phyloP scores from a whole-genome alignment of 306 rosid species.

The Begonia fuchsioides region DNA sequence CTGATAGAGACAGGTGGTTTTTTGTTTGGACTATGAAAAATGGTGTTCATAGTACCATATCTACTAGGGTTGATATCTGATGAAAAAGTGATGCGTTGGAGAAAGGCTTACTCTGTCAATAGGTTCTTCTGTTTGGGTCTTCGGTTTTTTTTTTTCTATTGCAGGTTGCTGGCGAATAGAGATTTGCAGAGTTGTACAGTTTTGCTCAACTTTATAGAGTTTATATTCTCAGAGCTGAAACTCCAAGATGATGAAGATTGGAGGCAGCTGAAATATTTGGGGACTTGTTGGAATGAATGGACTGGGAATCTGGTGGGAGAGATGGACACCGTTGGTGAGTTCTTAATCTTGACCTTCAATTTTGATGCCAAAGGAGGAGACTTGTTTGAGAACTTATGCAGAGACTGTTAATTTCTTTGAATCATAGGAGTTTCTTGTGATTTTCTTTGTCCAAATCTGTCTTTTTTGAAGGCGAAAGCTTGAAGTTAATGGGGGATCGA shows the following conservation, averaged over 20 bases:
- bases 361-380: slow-evolving; percentile 55
- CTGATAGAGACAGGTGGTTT: too few species aligned
- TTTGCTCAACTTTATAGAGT: slow-evolving; percentile 13
- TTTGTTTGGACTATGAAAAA: too few species aligned
- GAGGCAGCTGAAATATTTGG: slow-evolving; percentile 56
- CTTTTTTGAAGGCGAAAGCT: slow-evolving; percentile 72
- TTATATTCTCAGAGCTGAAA: slow-evolving; percentile 35
- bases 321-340: slow-evolving; percentile 32
- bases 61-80: too few species aligned
- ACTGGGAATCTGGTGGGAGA: slow-evolving; percentile 27
- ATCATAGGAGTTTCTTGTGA: slow-evolving; percentile 59
- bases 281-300: slow-evolving; percentile 30
- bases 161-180: too few species aligned
- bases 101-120: too few species aligned
- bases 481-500: slow-evolving; percentile 70
- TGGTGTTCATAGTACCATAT: too few species aligned
- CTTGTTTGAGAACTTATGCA: slow-evolving; percentile 78
- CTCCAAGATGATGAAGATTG: slow-evolving; percentile 20
- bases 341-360: slow-evolving; percentile 41
- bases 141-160: too few species aligned
- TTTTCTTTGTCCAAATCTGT: slow-evolving; percentile 50
- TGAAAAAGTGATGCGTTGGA: too few species aligned
- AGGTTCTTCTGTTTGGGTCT: too few species aligned
- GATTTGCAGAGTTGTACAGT: background rate
- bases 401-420: slow-evolving; percentile 37